Evolutionary conservation across 345 rosid genomes (phyloP).

Genomic region (Populus tremula): DNA sequence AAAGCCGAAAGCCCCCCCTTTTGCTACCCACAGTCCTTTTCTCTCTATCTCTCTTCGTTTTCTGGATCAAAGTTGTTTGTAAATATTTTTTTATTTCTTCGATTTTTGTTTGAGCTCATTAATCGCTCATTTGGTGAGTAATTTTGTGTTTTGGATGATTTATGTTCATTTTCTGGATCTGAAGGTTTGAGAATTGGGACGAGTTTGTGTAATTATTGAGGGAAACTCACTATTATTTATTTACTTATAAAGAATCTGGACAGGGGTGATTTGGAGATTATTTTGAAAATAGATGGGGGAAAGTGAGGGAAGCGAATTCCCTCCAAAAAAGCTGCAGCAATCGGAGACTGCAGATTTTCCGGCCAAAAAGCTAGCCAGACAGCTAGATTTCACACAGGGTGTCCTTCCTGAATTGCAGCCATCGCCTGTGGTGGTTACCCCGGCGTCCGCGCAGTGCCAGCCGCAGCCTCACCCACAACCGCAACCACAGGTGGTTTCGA

Average conservation of each 20-base stretch:
- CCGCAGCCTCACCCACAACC: not conserved
- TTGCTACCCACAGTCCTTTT: not conserved
- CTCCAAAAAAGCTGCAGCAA: slow-evolving; percentile 54
- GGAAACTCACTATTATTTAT: slow-evolving; percentile 8
- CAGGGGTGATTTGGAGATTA: not conserved
- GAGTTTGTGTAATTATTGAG: slow-evolving; percentile 25
- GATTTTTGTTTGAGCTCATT: slow-evolving; percentile 37
- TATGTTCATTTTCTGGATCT: slow-evolving; percentile 40
- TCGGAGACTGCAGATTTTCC: slow-evolving; percentile 44
- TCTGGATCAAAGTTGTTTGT: not conserved
- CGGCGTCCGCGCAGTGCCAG: slow-evolving; percentile 13
- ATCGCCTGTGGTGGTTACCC: slow-evolving; percentile 15
- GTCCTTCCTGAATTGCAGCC: slow-evolving; percentile 46
- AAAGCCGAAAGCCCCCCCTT: not conserved
- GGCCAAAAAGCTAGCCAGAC: slow-evolving; percentile 77
- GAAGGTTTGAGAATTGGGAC: slow-evolving; percentile 32
- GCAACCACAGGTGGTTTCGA: slow-evolving; percentile 13
- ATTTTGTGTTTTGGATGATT: slow-evolving; percentile 21
- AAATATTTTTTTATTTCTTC: not conserved
- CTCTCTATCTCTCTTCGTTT: not conserved
- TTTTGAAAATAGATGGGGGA: slow-evolving; percentile 60
- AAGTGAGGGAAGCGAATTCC: slow-evolving; percentile 65
- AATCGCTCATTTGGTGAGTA: slow-evolving; percentile 20
- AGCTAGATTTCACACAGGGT: slow-evolving; percentile 81
- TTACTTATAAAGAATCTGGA: slow-evolving; percentile 1